phyloP scores from a whole-genome alignment of 2,329 filamentous ascomycete species.

The Penicillium brasilianum region DNA sequence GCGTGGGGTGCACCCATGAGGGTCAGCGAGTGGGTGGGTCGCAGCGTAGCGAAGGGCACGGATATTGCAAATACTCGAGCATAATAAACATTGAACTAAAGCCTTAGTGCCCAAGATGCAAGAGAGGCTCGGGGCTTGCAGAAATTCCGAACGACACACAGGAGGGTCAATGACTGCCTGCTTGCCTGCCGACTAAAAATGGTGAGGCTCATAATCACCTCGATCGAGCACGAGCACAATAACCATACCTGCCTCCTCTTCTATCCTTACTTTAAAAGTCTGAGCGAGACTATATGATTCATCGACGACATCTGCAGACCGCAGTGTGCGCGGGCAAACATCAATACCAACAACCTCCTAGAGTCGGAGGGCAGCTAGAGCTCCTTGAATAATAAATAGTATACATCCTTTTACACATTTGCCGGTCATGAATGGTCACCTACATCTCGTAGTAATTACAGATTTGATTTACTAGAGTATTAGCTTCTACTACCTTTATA shows the following conservation, averaged over 20 bases:
- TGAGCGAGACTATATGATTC: not conserved
- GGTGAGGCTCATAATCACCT: not conserved
- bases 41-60: too few relatives aligned
- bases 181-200: not conserved
- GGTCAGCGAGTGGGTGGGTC: too few relatives aligned
- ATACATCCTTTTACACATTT: too few relatives aligned
- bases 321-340: not conserved
- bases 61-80: not conserved
- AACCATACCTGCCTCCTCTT: not conserved
- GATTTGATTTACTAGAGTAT: not conserved
- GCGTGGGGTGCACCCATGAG: too few relatives aligned
- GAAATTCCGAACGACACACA: not conserved
- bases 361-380: too few relatives aligned
- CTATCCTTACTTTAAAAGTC: not conserved
- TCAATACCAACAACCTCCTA: not conserved
- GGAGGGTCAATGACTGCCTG: not conserved
- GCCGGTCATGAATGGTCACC: too few relatives aligned
- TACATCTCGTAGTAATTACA: too few relatives aligned
- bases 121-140: not conserved
- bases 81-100: too few relatives aligned
- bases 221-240: not conserved
- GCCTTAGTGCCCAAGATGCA: constrained; percentile 1
- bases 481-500: too few relatives aligned
- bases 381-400: too few relatives aligned
- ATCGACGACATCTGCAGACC: not conserved